Evolutionary conservation across 2,329 filamentous ascomycete genomes (phyloP).

Genomic region (Fusarium oligoseptatum): DNA sequence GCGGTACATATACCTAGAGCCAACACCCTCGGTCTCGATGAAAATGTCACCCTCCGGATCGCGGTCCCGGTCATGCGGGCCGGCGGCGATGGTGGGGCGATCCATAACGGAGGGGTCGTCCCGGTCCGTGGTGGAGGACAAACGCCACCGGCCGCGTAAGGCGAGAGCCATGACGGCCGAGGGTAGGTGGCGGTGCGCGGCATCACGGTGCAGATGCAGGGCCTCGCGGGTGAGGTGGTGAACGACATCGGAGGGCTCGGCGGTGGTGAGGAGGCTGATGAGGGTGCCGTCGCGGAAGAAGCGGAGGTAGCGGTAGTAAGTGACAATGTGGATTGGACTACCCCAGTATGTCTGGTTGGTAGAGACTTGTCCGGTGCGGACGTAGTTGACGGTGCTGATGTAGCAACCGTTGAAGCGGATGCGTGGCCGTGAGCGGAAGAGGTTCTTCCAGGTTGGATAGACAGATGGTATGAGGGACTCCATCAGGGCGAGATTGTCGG

Average conservation of each 20-base stretch:
- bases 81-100: conserved; percentile 3
- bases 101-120: conserved; percentile 40
- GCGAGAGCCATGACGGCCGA: conserved; percentile 76
- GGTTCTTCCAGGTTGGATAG: conserved; percentile 71
- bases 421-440: conserved; percentile 87
- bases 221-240: conserved; percentile 83
- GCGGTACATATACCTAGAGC: conserved; percentile 83
- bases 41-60: conserved; percentile 75
- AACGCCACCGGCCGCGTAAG: conserved; percentile 68
- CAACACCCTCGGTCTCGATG: conserved; percentile 88
- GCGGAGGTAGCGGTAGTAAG: conserved; percentile 96
- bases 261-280: conserved; percentile 83
- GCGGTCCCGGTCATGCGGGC: conserved; percentile 36
- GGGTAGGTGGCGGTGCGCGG: conserved; percentile 48
- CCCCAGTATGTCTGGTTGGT: conserved; percentile 80
- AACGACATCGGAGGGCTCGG: conserved; percentile 88
- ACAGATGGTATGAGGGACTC: conserved; percentile 57
- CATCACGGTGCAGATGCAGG: conserved; percentile 62
- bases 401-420: conserved; percentile 96
- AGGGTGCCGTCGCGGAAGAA: conserved; percentile 92
- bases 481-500: conserved; percentile 54
- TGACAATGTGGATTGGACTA: conserved; percentile 92
- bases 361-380: conserved; percentile 81
- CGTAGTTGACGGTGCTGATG: conserved; percentile 96
- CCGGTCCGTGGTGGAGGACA: conserved; percentile 55